Evolutionary conservation across 257 asterid genomes (phyloP).

Genomic region (Capsicum pubescens): DNA sequence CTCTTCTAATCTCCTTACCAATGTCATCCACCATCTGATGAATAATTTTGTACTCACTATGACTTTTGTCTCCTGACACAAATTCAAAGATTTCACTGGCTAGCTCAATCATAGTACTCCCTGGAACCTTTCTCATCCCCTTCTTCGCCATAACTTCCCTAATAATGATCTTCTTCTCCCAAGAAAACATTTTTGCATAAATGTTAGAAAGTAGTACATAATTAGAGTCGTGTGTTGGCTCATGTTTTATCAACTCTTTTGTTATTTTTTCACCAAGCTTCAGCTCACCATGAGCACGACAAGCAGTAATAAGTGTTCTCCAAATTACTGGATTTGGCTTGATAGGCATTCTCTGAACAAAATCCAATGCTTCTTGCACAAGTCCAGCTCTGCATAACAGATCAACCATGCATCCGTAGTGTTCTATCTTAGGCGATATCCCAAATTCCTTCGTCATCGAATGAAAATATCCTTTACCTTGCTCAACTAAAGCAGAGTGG

Average conservation of each 20-base stretch:
- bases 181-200: constrained; percentile 61
- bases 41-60: constrained; percentile 41
- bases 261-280: constrained; percentile 59
- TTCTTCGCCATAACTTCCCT: constrained; percentile 72
- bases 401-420: constrained; percentile 90
- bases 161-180: constrained; percentile 65
- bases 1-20: constrained; percentile 49
- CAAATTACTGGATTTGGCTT: constrained; percentile 70
- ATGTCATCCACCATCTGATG: constrained; percentile 64
- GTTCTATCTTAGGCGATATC: constrained; percentile 72
- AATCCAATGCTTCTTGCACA: constrained; percentile 62
- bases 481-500: constrained; percentile 72
- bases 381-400: constrained; percentile 71
- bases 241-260: constrained; percentile 51
- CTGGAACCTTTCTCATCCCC: constrained; percentile 73
- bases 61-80: constrained; percentile 65
- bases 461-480: constrained; percentile 60
- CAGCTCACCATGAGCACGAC: constrained; percentile 61
- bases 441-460: constrained; percentile 59
- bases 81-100: constrained; percentile 55
- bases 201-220: constrained; percentile 68
- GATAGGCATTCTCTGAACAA: constrained; percentile 64
- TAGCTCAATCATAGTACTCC: constrained; percentile 79
- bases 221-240: constrained; percentile 67
- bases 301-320: constrained; percentile 60